Evolutionary conservation across 1,139 yeast genomes (phyloP), one percentile per base, ranked within the genome.

Genomic region (Nakaseomyces kungkrabaensis): DNA sequence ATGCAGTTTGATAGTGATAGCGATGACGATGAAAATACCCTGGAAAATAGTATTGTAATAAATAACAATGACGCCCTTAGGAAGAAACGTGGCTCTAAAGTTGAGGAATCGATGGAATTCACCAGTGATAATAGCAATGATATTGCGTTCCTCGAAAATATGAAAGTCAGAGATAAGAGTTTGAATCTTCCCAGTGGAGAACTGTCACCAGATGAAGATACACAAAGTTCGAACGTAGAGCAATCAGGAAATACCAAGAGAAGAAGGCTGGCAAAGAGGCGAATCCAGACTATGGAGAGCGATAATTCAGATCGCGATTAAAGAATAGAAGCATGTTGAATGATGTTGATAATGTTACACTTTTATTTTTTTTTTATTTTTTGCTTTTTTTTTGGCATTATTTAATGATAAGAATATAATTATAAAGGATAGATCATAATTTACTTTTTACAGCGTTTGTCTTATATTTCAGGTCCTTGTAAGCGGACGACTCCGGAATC

Each of bases 1-100:
- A 33, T 33, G 22, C 54, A 52, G 26, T 31, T 47, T 2, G 53
- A 52, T 34, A 47, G 52, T 5, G 52, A 54, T 40, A 56, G 51
- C 29, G 45, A 43, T 5, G 52, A 54, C 43, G 57, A 52, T 31
- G 45, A 43, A 17, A 38, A 33, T 8, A 22, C 13, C 2, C 13
- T 33, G 36, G 36, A 33, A 5, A 33, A 33, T 11, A 33, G 36
- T n/a, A 11, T 29, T 7, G 9, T 29, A 29, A 9, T 29, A 2
- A 29, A 29, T 9, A 29, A 29, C 31, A 29, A 17, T 17, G 22
- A 17, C 22, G 2, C 22, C 22, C 22, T 17, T 17, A 17, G 22
- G 22, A 17, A 17, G 22, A 17, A 17, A 17, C 22, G 26, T 5
- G 34, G 44, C 2, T 29, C 25, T 5, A 41, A 41, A 9, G 9